A percentile compares a stretch with the other conserved stretches of the same genome.
phyloP scores from a whole-genome alignment of 2,329 filamentous ascomycete genomes.

The Fusarium tupiense region DNA sequence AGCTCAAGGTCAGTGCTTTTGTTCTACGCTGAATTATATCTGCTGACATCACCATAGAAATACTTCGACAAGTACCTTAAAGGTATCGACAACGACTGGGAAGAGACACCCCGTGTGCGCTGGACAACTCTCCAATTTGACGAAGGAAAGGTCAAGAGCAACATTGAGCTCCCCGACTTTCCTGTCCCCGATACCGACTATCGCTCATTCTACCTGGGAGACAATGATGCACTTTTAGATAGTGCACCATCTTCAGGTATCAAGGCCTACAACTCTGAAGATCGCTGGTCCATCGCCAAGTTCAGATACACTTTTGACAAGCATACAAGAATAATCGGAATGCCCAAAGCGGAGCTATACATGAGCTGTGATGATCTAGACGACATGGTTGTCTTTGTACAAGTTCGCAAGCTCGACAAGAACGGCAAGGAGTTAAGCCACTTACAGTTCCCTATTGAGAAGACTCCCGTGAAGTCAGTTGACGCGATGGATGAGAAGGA shows the following conservation, averaged over 20 bases:
- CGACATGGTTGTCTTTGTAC: constrained; percentile 12
- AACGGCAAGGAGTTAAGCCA: constrained; percentile 12
- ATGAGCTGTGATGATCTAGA: constrained; percentile 30
- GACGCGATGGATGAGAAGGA: constrained; percentile 12
- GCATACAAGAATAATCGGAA: constrained; percentile 13
- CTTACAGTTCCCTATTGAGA: constrained; percentile 13
- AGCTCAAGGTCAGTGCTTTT: background rate
- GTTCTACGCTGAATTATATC: fast-evolving
- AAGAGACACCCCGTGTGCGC: constrained; percentile 32
- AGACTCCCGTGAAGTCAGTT: constrained; percentile 2
- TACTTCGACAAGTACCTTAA: constrained; percentile 38
- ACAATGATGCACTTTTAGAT: background rate
- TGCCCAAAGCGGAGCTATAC: constrained; percentile 27
- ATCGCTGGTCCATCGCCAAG: constrained; percentile 29
- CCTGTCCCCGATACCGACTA: constrained; percentile 16
- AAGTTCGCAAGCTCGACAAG: constrained; percentile 16
- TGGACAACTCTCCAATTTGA: constrained; percentile 38
- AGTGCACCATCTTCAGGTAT: background rate
- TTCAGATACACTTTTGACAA: constrained; percentile 24
- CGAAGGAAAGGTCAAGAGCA: constrained; percentile 24
- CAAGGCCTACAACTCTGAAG: constrained; percentile 16
- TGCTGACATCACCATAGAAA: background rate
- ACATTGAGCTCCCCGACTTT: constrained; percentile 27
- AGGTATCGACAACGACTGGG: constrained; percentile 32
- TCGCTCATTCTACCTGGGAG: constrained; percentile 9